Base-by-base conservation (phyloP, 116 monocot genomes). In the Zostera marina region DNA sequence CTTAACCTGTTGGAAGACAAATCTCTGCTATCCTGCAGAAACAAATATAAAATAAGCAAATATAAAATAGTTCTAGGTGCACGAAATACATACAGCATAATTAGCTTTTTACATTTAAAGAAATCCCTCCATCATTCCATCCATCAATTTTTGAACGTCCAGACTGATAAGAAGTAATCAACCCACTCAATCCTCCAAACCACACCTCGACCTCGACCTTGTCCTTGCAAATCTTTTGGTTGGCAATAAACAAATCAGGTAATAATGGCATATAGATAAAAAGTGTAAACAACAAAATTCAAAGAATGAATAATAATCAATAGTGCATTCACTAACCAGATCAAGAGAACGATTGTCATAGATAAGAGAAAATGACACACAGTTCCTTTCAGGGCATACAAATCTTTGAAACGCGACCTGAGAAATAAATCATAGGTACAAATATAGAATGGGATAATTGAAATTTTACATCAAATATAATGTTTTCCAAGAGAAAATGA, bases 341-440 rank as follows among this genome's bases (percentile, higher is more conserved):
- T 88, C 87, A 54, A 88, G 73, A 24, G 87, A 79, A 6, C 87
- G 68, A 71, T 79, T 75, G 19, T 78, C 73, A 52, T 86, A 86
- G 22, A 81, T 62, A 22, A 86, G 70, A 53, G 87, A 87, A 72
- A 87, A 87, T 62, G 87, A 87, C 47, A 82, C 60, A 59, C 82
- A 87, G 58, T 87, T 82, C 62, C 79, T 87, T 54, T 82, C 82
- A 49, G 87, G 87, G 47, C 82, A 74, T 46, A 68, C 64, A 58
- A 61, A 87, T 70, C 87, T 76, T 64, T 56, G 74, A 63, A 87
- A 87, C 59, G 82, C 87, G 66, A 77, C 74, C 87, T 87, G 70
- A 5, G 32, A 32, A 32, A 32, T 32, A 3, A 32, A 32, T 32
- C 5, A 32, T 5, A 32, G 32, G 32, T 0, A 32, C 0, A 32